phyloP scores from a whole-genome alignment of 2,329 filamentous ascomycete genomes.

The Aureobasidium sp. region DNA sequence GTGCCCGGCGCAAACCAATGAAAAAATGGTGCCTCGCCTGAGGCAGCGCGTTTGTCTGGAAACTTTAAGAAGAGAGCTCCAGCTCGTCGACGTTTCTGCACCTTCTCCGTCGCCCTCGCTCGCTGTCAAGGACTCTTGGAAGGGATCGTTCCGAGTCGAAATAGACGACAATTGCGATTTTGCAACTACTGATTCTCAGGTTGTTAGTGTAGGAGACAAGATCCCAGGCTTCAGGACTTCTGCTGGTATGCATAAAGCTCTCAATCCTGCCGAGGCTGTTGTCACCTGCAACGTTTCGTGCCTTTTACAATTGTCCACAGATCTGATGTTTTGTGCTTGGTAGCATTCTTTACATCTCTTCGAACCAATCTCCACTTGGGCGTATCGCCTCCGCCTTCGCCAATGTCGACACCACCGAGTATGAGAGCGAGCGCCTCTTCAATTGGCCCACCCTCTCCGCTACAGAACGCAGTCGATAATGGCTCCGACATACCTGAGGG shows the following conservation, averaged over 20 bases:
- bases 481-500: slow-evolving; percentile 25
- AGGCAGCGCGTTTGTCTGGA: slow-evolving; percentile 13
- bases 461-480: slow-evolving; percentile 23
- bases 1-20: neutral
- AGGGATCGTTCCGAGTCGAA: neutral
- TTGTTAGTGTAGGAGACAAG: slow-evolving; percentile 2
- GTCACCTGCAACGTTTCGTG: neutral
- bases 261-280: neutral
- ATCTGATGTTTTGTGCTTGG: slow-evolving; percentile 9
- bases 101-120: slow-evolving; percentile 2
- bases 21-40: slow-evolving; percentile 13
- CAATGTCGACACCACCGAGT: slow-evolving; percentile 56
- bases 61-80: slow-evolving; percentile 11
- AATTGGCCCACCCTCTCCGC: slow-evolving; percentile 39
- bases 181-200: neutral
- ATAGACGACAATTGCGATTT: neutral
- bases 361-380: slow-evolving; percentile 67
- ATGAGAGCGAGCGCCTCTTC: slow-evolving; percentile 36
- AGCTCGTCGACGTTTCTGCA: neutral
- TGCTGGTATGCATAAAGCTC: slow-evolving; percentile 20
- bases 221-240: slow-evolving; percentile 28
- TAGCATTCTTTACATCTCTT: slow-evolving; percentile 77
- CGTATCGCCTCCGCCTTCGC: slow-evolving; percentile 49
- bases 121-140: neutral
- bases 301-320: neutral